Evolutionary conservation across 2,329 filamentous ascomycete genomes (phyloP).

Genomic region (Teratosphaeria nubilosa): DNA sequence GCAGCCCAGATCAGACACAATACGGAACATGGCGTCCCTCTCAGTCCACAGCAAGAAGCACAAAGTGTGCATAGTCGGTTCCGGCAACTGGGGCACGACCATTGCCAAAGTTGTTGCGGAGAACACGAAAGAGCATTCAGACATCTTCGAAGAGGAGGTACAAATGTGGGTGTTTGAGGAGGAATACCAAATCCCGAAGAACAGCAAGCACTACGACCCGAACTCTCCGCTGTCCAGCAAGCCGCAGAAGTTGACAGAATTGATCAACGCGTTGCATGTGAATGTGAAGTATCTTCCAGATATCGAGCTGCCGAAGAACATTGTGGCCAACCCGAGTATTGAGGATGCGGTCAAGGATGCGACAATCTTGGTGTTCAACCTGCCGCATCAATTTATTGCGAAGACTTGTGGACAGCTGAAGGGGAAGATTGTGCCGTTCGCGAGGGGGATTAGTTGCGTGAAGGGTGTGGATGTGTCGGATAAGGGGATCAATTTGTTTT

Average conservation of each 20-base stretch:
- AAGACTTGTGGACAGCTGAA: conserved; percentile 74
- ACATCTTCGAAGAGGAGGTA: conserved; percentile 77
- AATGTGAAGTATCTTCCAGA: conserved; percentile 97
- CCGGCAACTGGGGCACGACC: conserved; percentile 96
- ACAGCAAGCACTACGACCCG: conserved; percentile 62
- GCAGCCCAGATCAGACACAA: neutral
- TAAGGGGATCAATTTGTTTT: conserved; percentile 79
- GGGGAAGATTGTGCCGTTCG: conserved; percentile 83
- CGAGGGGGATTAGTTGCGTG: conserved; percentile 91
- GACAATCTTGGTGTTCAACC: conserved; percentile 88
- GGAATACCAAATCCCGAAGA: conserved; percentile 62
- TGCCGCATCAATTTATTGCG: conserved; percentile 91
- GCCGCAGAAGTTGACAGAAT: conserved; percentile 73
- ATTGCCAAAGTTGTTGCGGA: conserved; percentile 96
- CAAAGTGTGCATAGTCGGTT: conserved; percentile 89
- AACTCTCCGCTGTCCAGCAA: conserved; percentile 31
- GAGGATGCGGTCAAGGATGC: conserved; percentile 71
- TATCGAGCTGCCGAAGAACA: conserved; percentile 70
- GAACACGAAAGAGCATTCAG: conserved; percentile 67
- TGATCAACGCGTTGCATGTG: conserved; percentile 91
- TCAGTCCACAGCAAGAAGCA: conserved; percentile 58
- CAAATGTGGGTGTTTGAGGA: conserved; percentile 99
- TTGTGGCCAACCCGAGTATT: conserved; percentile 74
- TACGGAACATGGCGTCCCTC: conserved; percentile 36
- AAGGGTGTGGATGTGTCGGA: conserved; percentile 93